Base-by-base conservation (phyloP, 441 rosid genomes). In the Populus tomentosa region DNA sequence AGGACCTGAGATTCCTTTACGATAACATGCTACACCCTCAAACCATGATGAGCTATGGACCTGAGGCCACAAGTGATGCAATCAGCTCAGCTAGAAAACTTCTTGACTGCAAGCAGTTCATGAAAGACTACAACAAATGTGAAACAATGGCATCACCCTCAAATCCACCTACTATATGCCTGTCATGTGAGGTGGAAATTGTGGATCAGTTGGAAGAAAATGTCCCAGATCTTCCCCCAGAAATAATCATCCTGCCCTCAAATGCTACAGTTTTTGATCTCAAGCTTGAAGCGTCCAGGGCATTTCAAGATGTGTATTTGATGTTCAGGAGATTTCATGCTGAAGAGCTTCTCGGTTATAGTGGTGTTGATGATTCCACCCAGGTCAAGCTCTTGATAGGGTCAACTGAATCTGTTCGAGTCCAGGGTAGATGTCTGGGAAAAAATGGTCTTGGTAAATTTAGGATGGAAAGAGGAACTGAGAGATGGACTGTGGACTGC, bases 401-500 rank as follows among this genome's bases (percentile, higher is more conserved):
- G 36, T 76, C 84, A 4, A 40, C 79, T 1, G 86, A 82, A 66
- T 69, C 56, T 3, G 85, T 89, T 62, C 30, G 82, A 21, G 78
- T 88, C 9, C 78, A 83, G 66, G 95, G 92, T 32, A 85, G 87
- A 81, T 88, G 90, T 80, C 80, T 38, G 0, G 85, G 84, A 32
- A 88, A 88, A 77, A 85, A 63, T 42, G 85, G 82, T 59, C 80
- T 81, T 6, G 40, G 83, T 67, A 84, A 85, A 71, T 91, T 76
- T 65, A 81, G 88, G 77, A 78, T 88, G 92, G 95, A 91, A 84
- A 87, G 93, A 72, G 95, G 95, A 56, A 72, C 85, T 0, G 95
- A 91, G 74, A 88, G 89, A 68, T 91, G 95, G 95, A 88, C 88
- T 1, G 90, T 91, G 81, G 90, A 86, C 40, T 91, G 95, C 86